phyloP scores from a whole-genome alignment of 108 stramenopile species.

The Cyclotella atomus region DNA sequence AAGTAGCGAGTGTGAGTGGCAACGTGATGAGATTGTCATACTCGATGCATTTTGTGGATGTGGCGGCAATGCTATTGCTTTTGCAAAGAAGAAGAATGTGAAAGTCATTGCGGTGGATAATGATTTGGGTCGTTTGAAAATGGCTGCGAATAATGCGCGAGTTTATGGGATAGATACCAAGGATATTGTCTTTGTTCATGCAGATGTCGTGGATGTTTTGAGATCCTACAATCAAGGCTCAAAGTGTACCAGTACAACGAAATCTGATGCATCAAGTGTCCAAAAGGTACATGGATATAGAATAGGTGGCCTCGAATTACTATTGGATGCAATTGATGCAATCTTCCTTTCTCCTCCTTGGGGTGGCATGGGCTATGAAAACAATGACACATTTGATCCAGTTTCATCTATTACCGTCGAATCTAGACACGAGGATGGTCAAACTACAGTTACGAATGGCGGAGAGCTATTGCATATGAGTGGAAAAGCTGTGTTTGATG shows the following conservation, averaged over 20 bases:
- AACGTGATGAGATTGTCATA: constrained; percentile 36
- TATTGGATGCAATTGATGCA: constrained; percentile 64
- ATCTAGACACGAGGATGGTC: constrained; percentile 13
- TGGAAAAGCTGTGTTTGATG: constrained; percentile 43
- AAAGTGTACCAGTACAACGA: constrained; percentile 23
- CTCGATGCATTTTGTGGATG: constrained; percentile 88
- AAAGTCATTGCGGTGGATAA: constrained; percentile 66
- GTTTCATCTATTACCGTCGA: constrained; percentile 30
- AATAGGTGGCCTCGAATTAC: constrained; percentile 60
- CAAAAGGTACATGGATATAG: constrained; percentile 38
- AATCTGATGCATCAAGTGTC: background rate
- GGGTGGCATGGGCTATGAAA: constrained; percentile 80
- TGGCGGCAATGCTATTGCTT: constrained; percentile 87
- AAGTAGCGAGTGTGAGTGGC: background rate
- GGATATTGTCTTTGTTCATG: constrained; percentile 72
- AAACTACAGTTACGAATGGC: constrained; percentile 40
- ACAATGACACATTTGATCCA: constrained; percentile 34
- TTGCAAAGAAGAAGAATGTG: constrained; percentile 51
- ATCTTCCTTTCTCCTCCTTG: constrained; percentile 85
- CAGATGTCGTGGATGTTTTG: constrained; percentile 62
- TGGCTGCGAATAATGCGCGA: constrained; percentile 74
- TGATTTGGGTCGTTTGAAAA: constrained; percentile 59
- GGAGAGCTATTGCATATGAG: constrained; percentile 54
- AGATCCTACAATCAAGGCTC: background rate
- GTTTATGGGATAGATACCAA: constrained; percentile 62